Base-by-base conservation (phyloP, 2,329 filamentous ascomycete genomes). In the Bipolaris victoriae region DNA sequence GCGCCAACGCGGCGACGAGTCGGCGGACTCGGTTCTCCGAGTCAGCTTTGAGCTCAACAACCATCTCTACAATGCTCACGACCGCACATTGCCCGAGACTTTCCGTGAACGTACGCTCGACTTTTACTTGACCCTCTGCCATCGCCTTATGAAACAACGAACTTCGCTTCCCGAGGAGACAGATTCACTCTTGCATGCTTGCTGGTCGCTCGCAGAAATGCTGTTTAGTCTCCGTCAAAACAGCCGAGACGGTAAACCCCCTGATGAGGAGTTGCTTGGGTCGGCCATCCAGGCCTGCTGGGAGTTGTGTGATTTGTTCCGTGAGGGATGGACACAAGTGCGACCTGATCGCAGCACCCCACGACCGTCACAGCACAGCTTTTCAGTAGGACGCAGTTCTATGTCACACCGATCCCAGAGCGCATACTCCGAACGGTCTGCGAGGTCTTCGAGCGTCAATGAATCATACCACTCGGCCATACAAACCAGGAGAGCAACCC, bases 1-100 rank as follows among this genome's bases (percentile, higher is more conserved):
- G 16, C 85, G 93, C 37, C 84, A 89, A 58, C 88, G 88, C 62
- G 87, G 89, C 49, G 90, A 96, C 61, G 91, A 95, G 68, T 80
- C 86, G 1, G 86, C 90, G 0, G 94, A 98, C 75, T 96, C 93
- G 0, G 89, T 97, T 13, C 78, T 98, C 45, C 84, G 94, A 46
- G 93, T 97, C 64, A 97, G 91, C 78, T 97, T 97, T 72, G 94
- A 97, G 78, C 82, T 97, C 22, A 97, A 96, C 78, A 97, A 96
- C 68, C 93, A 98, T 75, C 83, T 98, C 1, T 97, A 94, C 79
- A 97, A 94, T 71, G 93, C 92, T 1, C 92, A 97, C 69, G 92
- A 96, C 72, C 86, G 90, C 31, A 88, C 86, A 52, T 81, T 97
- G 3, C 94, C 93, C 0, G 91, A 96, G 68, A 87, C 89, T 0